Conservation (phyloP, 2,329 filamentous ascomycete species). For the Coniochaeta prunicola region DNA sequence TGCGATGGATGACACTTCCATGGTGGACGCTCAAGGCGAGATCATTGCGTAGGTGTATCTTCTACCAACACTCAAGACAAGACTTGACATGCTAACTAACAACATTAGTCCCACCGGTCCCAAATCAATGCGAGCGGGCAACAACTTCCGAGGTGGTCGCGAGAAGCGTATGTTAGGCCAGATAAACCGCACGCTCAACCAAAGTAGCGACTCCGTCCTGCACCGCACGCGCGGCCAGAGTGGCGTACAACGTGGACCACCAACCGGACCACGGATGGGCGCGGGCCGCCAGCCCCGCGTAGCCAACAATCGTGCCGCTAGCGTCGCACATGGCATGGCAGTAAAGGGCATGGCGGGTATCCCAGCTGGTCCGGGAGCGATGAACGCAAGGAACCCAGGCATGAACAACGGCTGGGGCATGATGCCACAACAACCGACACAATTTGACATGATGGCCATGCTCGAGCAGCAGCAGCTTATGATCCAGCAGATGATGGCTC, state of each 20-base stretch:
- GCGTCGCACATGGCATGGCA: constrained; percentile 42
- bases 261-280: constrained; percentile 61
- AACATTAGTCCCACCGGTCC: constrained; percentile 76
- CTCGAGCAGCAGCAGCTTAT: constrained; percentile 78
- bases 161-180: constrained; percentile 83
- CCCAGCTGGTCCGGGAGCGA: constrained; percentile 25
- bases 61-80: not conserved
- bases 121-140: constrained; percentile 82
- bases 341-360: constrained; percentile 30
- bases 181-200: constrained; percentile 75
- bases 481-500: constrained; percentile 51
- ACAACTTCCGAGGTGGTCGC: constrained; percentile 46
- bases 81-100: constrained; percentile 29
- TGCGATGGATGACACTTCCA: constrained; percentile 55
- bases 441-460: constrained; percentile 62
- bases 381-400: constrained; percentile 29
- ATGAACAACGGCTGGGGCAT: constrained; percentile 36
- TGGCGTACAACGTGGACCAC: constrained; percentile 65
- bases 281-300: constrained; percentile 38
- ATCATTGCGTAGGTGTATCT: constrained; percentile 49
- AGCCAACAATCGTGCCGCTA: constrained; percentile 43
- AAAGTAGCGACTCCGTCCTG: constrained; percentile 64
- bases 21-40: constrained; percentile 22
- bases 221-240: constrained; percentile 74
- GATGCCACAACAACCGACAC: constrained; percentile 40